Conservation (phyloP, 331 rosid genomes). For the Spiraea crenata region DNA sequence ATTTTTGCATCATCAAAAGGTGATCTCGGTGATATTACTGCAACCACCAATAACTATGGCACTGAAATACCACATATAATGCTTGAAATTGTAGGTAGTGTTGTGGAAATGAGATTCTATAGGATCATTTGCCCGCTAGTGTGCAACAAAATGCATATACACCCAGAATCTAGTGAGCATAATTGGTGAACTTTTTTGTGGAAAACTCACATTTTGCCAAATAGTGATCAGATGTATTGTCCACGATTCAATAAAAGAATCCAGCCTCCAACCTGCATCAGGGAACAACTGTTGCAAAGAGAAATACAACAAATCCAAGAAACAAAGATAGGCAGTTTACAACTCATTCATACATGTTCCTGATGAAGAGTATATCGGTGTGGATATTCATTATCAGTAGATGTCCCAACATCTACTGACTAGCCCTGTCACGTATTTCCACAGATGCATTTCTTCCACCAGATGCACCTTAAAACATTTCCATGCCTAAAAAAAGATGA, state of each 20-base stretch:
- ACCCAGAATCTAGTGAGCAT: conserved; percentile 9
- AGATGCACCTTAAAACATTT: background rate
- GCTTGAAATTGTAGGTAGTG: conserved; percentile 10
- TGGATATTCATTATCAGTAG: background rate
- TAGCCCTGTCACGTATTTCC: background rate
- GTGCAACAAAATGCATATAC: conserved; percentile 4
- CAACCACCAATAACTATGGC: conserved; percentile 56
- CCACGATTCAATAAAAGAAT: conserved; percentile 4
- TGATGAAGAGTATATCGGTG: background rate
- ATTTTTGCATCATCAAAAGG: conserved; percentile 56
- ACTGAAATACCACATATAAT: conserved; percentile 42
- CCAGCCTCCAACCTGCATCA: conserved; percentile 23
- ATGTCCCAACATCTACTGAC: conserved; percentile 4
- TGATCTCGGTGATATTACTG: conserved; percentile 48
- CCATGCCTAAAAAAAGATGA: conserved; percentile 1
- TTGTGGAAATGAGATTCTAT: background rate
- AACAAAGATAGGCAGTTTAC: conserved; percentile 3
- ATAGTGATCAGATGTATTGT: conserved; percentile 6
- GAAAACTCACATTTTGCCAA: conserved; percentile 18
- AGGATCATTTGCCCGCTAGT: background rate
- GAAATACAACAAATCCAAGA: conserved; percentile 8
- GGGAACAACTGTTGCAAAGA: conserved; percentile 10
- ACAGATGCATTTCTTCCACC: background rate
- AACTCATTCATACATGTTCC: conserved; percentile 16
- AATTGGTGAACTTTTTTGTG: background rate